These are phyloP conservation scores for Scutellaria barbata DNA, from an alignment of 257 asterid genomes.

Conservation along the genomic window DNA sequence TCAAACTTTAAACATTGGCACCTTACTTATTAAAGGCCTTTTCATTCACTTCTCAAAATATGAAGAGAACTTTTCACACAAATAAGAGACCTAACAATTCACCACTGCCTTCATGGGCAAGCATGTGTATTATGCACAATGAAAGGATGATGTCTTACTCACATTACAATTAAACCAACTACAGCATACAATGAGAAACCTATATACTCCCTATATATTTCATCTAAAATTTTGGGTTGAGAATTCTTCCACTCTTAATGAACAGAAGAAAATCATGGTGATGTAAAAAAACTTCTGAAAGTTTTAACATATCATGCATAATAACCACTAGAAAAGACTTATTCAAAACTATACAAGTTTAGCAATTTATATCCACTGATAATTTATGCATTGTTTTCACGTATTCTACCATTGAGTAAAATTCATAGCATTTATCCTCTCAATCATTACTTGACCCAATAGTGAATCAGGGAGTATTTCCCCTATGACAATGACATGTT, in stretches of 20 bases:
- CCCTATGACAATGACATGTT: conserved; percentile 22
- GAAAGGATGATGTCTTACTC: background rate
- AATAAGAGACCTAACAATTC: too few species aligned
- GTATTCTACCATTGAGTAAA: background rate
- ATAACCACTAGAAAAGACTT: conserved; percentile 12
- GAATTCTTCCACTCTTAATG: background rate
- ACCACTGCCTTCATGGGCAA: too few species aligned
- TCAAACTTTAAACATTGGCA: too few species aligned
- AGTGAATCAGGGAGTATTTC: conserved; percentile 28
- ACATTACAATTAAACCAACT: conserved; percentile 10
- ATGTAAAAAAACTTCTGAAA: background rate
- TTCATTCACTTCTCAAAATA: too few species aligned
- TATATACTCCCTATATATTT: conserved; percentile 9
- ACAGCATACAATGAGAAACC: conserved; percentile 11
- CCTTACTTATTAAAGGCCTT: too few species aligned
- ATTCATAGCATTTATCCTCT: conserved; percentile 20
- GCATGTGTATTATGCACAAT: background rate
- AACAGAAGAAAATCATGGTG: conserved; percentile 6
- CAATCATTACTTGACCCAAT: conserved; percentile 18
- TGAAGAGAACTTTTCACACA: too few species aligned
- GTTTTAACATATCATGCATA: background rate
- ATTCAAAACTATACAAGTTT: conserved; percentile 16
- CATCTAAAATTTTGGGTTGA: background rate
- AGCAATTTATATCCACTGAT: background rate
- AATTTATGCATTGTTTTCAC: background rate